These are phyloP conservation scores for Clonostachys chloroleuca DNA, from an alignment of 2,329 filamentous ascomycete genomes.

Conservation along the genomic window DNA sequence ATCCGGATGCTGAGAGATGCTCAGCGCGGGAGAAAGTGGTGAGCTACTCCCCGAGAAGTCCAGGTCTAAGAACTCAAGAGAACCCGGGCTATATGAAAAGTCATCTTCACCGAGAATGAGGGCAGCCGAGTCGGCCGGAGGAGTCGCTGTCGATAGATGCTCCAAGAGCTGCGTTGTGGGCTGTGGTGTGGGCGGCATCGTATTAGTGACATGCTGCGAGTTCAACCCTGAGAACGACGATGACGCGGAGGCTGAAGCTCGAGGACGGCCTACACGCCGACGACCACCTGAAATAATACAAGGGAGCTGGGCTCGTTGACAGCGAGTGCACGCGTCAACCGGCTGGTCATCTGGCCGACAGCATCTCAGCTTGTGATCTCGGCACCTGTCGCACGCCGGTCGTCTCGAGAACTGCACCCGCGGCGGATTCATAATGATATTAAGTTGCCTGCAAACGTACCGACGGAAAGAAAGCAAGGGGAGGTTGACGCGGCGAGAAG, in stretches of 20 bases:
- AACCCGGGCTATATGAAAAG: too few relatives aligned
- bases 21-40: too few relatives aligned
- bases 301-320: slow-evolving; percentile 2
- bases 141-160: neutral
- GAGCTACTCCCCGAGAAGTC: too few relatives aligned
- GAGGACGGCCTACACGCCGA: slow-evolving; percentile 4
- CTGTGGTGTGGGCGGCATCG: neutral
- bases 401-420: slow-evolving; percentile 3
- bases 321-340: slow-evolving; percentile 4
- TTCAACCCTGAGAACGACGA: neutral
- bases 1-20: too few relatives aligned
- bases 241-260: neutral
- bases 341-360: slow-evolving; percentile 1
- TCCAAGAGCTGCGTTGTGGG: neutral
- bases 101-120: neutral
- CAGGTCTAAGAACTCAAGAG: too few relatives aligned
- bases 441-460: neutral
- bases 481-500: neutral
- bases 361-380: slow-evolving; percentile 6
- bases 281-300: slow-evolving; percentile 5
- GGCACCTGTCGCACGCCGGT: slow-evolving; percentile 6
- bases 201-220: neutral
- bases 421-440: neutral
- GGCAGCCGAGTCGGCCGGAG: neutral
- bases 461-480: neutral